phyloP scores from a whole-genome alignment of 2,329 filamentous ascomycete species.

The Aspergillus sp. region DNA sequence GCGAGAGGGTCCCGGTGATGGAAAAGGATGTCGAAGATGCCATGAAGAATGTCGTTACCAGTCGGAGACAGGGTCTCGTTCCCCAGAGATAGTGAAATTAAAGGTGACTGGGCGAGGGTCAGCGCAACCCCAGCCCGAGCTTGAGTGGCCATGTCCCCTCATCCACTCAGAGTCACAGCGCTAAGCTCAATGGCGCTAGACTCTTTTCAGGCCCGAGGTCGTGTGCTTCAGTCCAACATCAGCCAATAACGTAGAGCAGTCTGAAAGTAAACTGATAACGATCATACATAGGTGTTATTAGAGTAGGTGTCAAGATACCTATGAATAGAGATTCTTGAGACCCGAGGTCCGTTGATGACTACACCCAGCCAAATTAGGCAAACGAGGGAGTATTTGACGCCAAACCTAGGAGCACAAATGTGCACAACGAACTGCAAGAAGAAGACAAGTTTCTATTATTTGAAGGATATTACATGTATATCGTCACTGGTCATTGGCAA shows the following conservation, averaged over 20 bases:
- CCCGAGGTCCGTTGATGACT: too few relatives aligned
- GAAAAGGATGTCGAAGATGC: background rate
- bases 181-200: slow-evolving; percentile 1
- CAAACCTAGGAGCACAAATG: background rate
- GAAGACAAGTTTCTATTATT: background rate
- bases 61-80: background rate
- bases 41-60: background rate
- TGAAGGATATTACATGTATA: slow-evolving; percentile 16
- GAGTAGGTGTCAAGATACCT: too few relatives aligned
- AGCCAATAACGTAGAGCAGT: background rate
- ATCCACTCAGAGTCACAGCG: background rate
- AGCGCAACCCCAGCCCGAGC: background rate
- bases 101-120: background rate
- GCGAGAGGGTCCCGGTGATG: background rate
- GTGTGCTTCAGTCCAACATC: background rate
- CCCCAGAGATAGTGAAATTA: background rate
- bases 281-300: too few relatives aligned
- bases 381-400: too few relatives aligned
- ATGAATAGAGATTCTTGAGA: too few relatives aligned
- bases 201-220: background rate
- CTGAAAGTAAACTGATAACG: background rate
- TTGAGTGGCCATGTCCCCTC: background rate
- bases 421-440: background rate
- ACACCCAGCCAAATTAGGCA: too few relatives aligned
- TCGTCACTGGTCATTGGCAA: slow-evolving; percentile 18